Evolutionary conservation across 202 grass and related monocot species (phyloP).

Genomic region (Sporobolus alterniflorus): DNA sequence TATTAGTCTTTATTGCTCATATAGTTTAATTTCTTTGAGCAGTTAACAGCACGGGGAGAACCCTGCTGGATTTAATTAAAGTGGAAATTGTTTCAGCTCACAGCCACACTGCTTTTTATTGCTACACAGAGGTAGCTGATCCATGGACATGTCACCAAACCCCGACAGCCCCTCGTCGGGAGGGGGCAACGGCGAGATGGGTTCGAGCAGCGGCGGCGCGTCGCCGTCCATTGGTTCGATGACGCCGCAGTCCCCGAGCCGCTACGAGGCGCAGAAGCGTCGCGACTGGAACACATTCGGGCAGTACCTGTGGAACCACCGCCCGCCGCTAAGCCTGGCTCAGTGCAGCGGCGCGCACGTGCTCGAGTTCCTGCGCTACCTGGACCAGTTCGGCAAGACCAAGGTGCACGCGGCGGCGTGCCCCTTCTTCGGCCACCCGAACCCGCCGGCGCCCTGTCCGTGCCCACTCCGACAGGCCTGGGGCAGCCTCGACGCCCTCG

Average conservation of each 20-base stretch:
- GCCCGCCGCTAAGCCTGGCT: slow-evolving; percentile 63
- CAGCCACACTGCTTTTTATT: neutral
- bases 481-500: slow-evolving; percentile 93
- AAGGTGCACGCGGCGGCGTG: slow-evolving; percentile 74
- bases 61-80: slow-evolving; percentile 18
- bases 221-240: slow-evolving; percentile 39
- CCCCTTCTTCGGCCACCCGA: slow-evolving; percentile 87
- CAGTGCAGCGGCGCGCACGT: slow-evolving; percentile 80
- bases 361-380: slow-evolving; percentile 82
- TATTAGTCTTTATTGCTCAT: neutral
- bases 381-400: slow-evolving; percentile 87
- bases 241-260: slow-evolving; percentile 62
- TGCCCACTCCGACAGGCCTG: slow-evolving; percentile 96
- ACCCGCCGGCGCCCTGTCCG: slow-evolving; percentile 79
- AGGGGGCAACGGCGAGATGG: slow-evolving; percentile 37
- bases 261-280: slow-evolving; percentile 84
- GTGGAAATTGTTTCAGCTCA: slow-evolving; percentile 47
- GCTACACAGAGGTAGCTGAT: neutral
- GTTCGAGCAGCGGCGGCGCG: slow-evolving; percentile 39
- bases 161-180: slow-evolving; percentile 62
- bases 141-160: slow-evolving; percentile 62
- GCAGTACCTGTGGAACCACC: slow-evolving; percentile 82
- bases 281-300: slow-evolving; percentile 85
- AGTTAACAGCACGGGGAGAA: neutral
- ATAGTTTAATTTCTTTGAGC: slow-evolving; percentile 20